phyloP scores from a whole-genome alignment of 192 early-diverging fungal genomes.

The Coemansia sp. region DNA sequence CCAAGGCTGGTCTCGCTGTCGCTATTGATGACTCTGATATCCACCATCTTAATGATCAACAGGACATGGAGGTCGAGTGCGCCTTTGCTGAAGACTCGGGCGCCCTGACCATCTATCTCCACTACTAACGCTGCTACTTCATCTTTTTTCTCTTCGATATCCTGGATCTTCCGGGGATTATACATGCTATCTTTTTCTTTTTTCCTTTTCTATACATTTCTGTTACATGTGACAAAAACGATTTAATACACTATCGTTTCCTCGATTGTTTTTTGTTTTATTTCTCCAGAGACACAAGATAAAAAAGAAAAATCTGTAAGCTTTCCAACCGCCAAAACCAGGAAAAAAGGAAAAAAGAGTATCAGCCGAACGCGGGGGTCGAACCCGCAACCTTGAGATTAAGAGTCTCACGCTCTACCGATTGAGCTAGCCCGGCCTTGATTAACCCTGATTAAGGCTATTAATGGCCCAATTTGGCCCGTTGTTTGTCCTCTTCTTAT shows the following conservation, averaged over 20 bases:
- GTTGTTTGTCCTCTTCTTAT: background rate
- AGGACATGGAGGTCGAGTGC: slow-evolving; percentile 63
- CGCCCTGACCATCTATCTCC: slow-evolving; percentile 37
- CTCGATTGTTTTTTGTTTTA: no score
- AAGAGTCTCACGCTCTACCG: slow-evolving; percentile 38
- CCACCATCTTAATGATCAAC: slow-evolving; percentile 63
- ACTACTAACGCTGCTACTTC: slow-evolving; percentile 20
- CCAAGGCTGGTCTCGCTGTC: slow-evolving; percentile 57
- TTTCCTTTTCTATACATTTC: background rate
- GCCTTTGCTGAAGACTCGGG: slow-evolving; percentile 45
- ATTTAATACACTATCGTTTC: slow-evolving; percentile 1
- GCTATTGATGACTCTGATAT: slow-evolving; percentile 62
- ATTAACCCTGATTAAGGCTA: background rate
- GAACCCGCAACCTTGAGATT: slow-evolving; percentile 40
- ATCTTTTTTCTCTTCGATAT: background rate
- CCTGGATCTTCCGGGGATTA: background rate
- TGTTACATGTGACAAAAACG: background rate
- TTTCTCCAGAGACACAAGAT: no score
- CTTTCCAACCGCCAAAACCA: no score
- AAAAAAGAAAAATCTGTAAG: no score
- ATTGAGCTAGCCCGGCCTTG: slow-evolving; percentile 32
- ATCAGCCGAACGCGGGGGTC: slow-evolving; percentile 30
- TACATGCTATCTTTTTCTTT: background rate
- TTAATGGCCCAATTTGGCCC: background rate
- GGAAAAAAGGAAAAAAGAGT: slow-evolving; percentile 3